phyloP scores from a whole-genome alignment of 495 filamentous ascomycete genomes.

The Mytilinidion resinicola region DNA sequence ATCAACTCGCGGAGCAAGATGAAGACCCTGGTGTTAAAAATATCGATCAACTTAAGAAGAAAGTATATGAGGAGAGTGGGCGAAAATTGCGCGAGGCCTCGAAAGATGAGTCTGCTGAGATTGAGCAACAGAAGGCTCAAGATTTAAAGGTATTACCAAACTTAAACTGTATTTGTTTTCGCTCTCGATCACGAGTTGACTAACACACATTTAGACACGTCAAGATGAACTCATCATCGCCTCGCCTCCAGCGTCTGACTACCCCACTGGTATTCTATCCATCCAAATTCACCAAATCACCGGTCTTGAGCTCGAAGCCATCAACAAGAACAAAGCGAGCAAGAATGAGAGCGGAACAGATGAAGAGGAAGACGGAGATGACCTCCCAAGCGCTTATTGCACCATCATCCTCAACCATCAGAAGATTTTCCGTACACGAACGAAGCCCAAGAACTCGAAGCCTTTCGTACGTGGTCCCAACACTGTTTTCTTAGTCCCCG shows the following conservation, averaged over 20 bases:
- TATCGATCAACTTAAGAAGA: slow-evolving; percentile 47
- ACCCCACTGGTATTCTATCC: slow-evolving; percentile 56
- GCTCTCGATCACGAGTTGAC: too few relatives aligned
- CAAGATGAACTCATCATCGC: slow-evolving; percentile 49
- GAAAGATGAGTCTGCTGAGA: slow-evolving; percentile 47
- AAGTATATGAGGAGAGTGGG: slow-evolving; percentile 46
- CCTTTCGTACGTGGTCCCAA: slow-evolving; percentile 45
- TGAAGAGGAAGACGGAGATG: slow-evolving; percentile 53
- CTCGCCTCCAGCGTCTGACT: slow-evolving; percentile 50
- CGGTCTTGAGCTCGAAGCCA: slow-evolving; percentile 54
- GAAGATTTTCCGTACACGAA: slow-evolving; percentile 63
- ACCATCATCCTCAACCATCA: slow-evolving; percentile 64
- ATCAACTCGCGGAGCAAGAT: slow-evolving; percentile 50
- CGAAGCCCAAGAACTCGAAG: slow-evolving; percentile 69
- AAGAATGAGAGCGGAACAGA: slow-evolving; percentile 44
- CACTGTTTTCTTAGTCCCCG: not conserved
- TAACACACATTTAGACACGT: slow-evolving; percentile 9
- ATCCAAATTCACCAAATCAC: slow-evolving; percentile 70
- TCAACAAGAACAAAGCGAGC: slow-evolving; percentile 42
- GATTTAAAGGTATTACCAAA: slow-evolving; percentile 43
- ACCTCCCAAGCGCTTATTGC: slow-evolving; percentile 61
- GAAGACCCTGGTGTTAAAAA: slow-evolving; percentile 46
- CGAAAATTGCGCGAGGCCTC: slow-evolving; percentile 58
- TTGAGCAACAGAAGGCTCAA: slow-evolving; percentile 57
- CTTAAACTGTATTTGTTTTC: too few relatives aligned